These are phyloP conservation scores for Starmerella lactis-condensi DNA, from an alignment of 805 yeast species.

Conservation along the genomic window DNA sequence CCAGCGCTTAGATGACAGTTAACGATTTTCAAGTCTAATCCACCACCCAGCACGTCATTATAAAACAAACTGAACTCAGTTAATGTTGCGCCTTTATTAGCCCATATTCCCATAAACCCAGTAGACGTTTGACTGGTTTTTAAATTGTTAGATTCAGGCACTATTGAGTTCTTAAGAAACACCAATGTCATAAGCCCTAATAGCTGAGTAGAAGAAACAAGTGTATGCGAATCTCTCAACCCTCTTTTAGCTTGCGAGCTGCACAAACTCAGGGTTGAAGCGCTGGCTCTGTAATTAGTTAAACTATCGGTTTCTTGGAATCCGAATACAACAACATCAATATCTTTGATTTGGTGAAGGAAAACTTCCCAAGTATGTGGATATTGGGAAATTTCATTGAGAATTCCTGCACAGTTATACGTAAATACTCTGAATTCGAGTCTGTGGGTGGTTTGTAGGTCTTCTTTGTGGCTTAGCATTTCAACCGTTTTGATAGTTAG, in stretches of 20 bases:
- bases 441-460: slow-evolving; percentile 4
- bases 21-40: slow-evolving; percentile 24
- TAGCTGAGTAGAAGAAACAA: slow-evolving; percentile 30
- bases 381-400: slow-evolving; percentile 7
- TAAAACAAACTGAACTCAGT: slow-evolving; percentile 25
- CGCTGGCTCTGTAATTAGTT: slow-evolving; percentile 21
- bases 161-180: slow-evolving; percentile 23
- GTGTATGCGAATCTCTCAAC: slow-evolving; percentile 20
- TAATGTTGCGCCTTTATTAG: slow-evolving; percentile 42
- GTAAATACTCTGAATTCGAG: slow-evolving; percentile 22
- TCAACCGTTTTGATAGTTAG: slow-evolving; percentile 12
- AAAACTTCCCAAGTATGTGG: slow-evolving; percentile 15
- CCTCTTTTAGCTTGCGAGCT: slow-evolving; percentile 15
- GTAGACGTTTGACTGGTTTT: slow-evolving; percentile 33
- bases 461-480: slow-evolving; percentile 11
- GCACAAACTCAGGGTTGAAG: slow-evolving; percentile 18
- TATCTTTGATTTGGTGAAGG: not conserved
- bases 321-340: slow-evolving; percentile 42
- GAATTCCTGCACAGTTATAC: slow-evolving; percentile 22
- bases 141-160: slow-evolving; percentile 26
- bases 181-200: slow-evolving; percentile 35
- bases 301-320: slow-evolving; percentile 53
- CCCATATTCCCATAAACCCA: slow-evolving; percentile 39
- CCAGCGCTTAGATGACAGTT: slow-evolving; percentile 37
- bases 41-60: slow-evolving; percentile 16